Conservation (phyloP, 306 rosid genomes). For the Mucuna pruriens region DNA sequence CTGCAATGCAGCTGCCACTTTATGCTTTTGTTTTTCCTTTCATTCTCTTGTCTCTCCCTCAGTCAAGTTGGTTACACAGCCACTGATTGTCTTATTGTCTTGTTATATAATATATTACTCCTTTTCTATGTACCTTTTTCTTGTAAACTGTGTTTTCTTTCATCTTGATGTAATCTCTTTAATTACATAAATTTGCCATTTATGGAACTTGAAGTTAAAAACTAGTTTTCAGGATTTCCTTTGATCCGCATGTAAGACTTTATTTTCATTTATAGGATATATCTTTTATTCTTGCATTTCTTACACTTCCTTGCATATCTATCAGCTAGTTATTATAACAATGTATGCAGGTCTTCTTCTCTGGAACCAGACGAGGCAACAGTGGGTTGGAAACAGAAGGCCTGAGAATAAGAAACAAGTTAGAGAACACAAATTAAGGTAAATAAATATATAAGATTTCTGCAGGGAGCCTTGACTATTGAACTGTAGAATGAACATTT, state of each 20-base stretch:
- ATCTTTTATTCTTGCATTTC: not conserved
- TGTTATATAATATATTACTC: constrained; percentile 11
- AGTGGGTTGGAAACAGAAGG: constrained; percentile 69
- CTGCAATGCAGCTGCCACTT: not conserved
- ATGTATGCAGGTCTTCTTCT: constrained; percentile 72
- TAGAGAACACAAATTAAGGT: constrained; percentile 76
- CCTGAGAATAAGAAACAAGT: constrained; percentile 42
- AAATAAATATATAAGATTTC: constrained; percentile 34
- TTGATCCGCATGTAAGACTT: not conserved
- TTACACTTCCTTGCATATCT: not conserved
- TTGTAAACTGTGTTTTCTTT: constrained; percentile 8
- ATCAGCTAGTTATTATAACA: constrained; percentile 23
- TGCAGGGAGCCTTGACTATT: not conserved
- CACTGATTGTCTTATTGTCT: not conserved
- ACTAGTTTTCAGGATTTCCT: constrained; percentile 10
- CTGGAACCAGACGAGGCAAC: constrained; percentile 80
- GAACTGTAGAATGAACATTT: constrained; percentile 12
- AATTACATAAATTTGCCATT: not conserved
- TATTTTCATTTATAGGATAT: not conserved
- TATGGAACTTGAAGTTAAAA: constrained; percentile 2
- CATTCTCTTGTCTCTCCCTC: constrained; percentile 2
- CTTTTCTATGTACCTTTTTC: not conserved
- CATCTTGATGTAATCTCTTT: not conserved
- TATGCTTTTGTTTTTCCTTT: not conserved
- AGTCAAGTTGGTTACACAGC: not conserved